These are phyloP conservation scores for Salix viminalis DNA, from an alignment of 345 rosid genomes.

Conservation along the genomic window DNA sequence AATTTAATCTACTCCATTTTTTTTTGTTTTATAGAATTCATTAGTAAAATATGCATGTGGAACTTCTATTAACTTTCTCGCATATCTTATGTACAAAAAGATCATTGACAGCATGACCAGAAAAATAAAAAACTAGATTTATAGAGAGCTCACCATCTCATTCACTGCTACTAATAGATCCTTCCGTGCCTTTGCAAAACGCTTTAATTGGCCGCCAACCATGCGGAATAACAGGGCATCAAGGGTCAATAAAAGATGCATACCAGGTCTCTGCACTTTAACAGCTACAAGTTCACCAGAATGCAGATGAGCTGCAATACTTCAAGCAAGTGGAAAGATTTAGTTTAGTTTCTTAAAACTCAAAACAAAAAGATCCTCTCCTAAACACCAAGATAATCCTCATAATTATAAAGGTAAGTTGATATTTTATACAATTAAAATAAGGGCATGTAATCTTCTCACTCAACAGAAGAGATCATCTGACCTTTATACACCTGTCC, in stretches of 20 bases:
- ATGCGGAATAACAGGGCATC: slow-evolving; percentile 85
- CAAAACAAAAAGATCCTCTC: not conserved
- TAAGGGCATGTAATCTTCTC: not conserved
- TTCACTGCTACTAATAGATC: slow-evolving; percentile 88
- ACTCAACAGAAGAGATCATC: slow-evolving; percentile 21
- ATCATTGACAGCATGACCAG: not conserved
- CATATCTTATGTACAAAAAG: not conserved
- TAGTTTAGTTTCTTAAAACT: slow-evolving; percentile 17
- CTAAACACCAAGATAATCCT: not conserved
- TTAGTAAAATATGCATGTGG: not conserved
- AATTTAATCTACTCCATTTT: no score
- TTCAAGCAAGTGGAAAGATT: slow-evolving; percentile 34
- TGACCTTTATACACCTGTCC: slow-evolving; percentile 99
- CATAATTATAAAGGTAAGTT: not conserved
- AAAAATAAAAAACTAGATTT: not conserved
- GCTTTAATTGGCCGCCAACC: slow-evolving; percentile 94
- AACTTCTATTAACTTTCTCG: not conserved
- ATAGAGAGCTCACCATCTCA: slow-evolving; percentile 66
- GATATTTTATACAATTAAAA: not conserved
- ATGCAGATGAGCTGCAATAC: slow-evolving; percentile 90
- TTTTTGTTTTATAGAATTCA: not conserved
- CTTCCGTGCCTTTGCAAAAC: slow-evolving; percentile 85
- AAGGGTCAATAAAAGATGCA: slow-evolving; percentile 71
- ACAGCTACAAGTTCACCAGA: slow-evolving; percentile 97
- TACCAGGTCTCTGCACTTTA: slow-evolving; percentile 97